Evolutionary conservation across 768 basidiomycete species (phyloP), one percentile per base, ranked within the genome.

Genomic region (Wakefieldia striispora): DNA sequence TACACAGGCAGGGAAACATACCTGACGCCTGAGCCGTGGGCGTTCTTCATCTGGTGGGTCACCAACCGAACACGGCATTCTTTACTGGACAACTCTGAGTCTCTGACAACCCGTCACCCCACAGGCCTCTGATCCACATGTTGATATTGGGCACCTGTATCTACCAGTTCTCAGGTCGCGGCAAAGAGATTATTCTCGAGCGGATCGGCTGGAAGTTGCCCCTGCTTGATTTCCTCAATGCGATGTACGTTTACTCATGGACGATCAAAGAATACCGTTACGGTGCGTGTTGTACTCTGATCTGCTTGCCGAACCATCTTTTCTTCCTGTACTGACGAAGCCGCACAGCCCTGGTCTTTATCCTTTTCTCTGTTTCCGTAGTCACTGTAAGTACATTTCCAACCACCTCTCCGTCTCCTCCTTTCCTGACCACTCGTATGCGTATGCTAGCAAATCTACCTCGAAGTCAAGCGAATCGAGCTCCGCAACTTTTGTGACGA

Each of bases 121-220:
- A 33, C 39, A 80, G 80, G 80, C 77, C 81, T 10, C 60, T 82
- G 39, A 82, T 84, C 58, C 84, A 88, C 61, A 68, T 85, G 47
- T 73, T 88, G 34, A 75, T 87, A 20, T 66, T 88, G 43, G 83
- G 86, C 21, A 80, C 77, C 40, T 75, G 86, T 53, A 69, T 85
- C 67, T 82, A 80, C 64, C 80, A 80, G 51, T 82, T 82, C 68
- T 76, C 75, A 51, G 69, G 70, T 35, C 65, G 67, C 24, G 83
- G 82, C 17, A 82, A 81, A 62, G 69, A 71, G 38, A 66, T 80
- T 63, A 75, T 85, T 50, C 69, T 86, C 43, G 82, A 86, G 45
- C 80, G 78, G 37, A 77, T 88, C 50, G 72, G 73, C n/a, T 88
- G 83, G 82, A 69, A 80, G 16, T 77, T 88, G 57, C 78, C 81